These are phyloP conservation scores for Ustilago nuda DNA, from an alignment of 1,284 basidiomycete species.

Conservation along the genomic window DNA sequence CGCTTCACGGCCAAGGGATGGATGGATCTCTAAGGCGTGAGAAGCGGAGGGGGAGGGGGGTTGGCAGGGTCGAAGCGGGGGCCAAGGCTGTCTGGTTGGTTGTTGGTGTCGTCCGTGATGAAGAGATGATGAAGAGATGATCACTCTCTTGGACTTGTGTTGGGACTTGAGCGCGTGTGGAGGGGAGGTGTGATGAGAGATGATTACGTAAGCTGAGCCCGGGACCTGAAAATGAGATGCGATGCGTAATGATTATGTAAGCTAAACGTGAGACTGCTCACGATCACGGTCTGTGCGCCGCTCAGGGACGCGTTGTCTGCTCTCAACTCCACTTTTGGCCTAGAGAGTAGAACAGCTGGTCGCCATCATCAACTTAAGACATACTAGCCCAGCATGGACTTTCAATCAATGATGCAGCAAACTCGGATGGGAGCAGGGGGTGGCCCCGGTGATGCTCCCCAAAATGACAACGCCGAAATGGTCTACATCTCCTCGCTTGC, in stretches of 20 bases:
- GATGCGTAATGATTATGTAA: not conserved
- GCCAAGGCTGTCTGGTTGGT: not conserved
- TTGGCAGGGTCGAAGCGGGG: not conserved
- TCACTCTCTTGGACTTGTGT: not conserved
- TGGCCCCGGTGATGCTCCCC: constrained; percentile 60
- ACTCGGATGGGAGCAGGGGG: constrained; percentile 54
- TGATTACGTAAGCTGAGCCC: not conserved
- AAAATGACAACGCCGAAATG: constrained; percentile 70
- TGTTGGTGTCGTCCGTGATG: not conserved
- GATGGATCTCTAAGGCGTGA: not conserved
- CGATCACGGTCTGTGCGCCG: constrained; percentile 8
- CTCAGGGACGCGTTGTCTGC: constrained; percentile 17
- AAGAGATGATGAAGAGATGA: constrained; percentile 6
- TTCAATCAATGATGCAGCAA: constrained; percentile 64
- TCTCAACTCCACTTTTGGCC: constrained; percentile 22
- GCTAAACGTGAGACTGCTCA: not conserved
- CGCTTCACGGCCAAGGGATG: too few relatives aligned
- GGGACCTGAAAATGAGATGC: too few relatives aligned
- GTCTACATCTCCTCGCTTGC: constrained; percentile 68
- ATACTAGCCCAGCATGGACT: constrained; percentile 48
- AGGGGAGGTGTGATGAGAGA: constrained; percentile 9
- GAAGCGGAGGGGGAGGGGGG: not conserved
- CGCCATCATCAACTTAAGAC: not conserved
- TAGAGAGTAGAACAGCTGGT: not conserved
- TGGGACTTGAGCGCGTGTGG: constrained; percentile 9